phyloP scores from a whole-genome alignment of 208 protist genomes.

The Trypanosoma mega region DNA sequence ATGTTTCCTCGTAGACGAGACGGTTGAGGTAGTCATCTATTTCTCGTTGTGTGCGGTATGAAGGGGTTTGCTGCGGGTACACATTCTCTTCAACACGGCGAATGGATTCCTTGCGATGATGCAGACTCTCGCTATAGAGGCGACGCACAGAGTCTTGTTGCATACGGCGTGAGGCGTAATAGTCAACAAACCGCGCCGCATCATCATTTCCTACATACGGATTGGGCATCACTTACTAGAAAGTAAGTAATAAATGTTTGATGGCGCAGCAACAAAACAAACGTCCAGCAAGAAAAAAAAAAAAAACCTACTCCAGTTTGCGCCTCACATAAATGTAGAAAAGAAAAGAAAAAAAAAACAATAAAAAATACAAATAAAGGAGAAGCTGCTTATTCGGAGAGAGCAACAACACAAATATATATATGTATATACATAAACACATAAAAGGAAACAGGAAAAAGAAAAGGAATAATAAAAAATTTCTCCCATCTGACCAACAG shows the following conservation, averaged over 20 bases:
- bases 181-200: slow-evolving; percentile 69
- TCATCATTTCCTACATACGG: slow-evolving; percentile 65
- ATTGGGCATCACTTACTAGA: slow-evolving; percentile 49
- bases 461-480: no score
- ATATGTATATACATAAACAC: no score
- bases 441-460: no score
- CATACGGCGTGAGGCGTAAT: slow-evolving; percentile 77
- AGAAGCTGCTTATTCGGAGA: no score
- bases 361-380: not conserved
- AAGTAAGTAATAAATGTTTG: no score
- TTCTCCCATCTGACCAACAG: no score
- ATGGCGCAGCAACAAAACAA: not conserved
- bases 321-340: not conserved
- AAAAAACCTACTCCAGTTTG: not conserved
- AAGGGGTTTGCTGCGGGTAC: slow-evolving; percentile 40
- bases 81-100: slow-evolving; percentile 41
- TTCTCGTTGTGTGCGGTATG: slow-evolving; percentile 53
- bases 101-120: slow-evolving; percentile 38
- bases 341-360: slow-evolving; percentile 7
- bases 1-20: slow-evolving; percentile 61
- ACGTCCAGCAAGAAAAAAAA: slow-evolving; percentile 7
- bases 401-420: no score
- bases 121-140: slow-evolving; percentile 56
- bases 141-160: slow-evolving; percentile 65
- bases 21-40: slow-evolving; percentile 64